A percentile compares a stretch with the other conserved stretches of the same genome.
phyloP scores from a whole-genome alignment of 2,329 filamentous ascomycete species.

The Tolypocladium endophyticum region DNA sequence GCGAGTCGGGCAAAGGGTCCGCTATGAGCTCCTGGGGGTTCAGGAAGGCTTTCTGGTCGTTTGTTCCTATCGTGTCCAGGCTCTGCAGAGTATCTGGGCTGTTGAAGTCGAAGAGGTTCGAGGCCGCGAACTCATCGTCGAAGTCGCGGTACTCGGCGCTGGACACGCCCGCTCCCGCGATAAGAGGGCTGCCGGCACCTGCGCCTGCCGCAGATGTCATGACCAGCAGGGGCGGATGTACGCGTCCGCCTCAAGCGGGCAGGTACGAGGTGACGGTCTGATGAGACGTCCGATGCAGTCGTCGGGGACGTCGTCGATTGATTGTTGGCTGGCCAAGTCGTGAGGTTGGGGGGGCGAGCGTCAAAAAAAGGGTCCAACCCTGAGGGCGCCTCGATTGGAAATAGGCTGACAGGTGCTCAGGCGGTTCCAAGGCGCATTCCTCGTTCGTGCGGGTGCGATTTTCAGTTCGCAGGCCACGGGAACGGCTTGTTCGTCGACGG shows the following conservation, averaged over 20 bases:
- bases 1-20: conserved; percentile 29
- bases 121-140: conserved; percentile 23
- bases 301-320: neutral
- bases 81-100: conserved; percentile 26
- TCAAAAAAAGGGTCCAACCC: neutral
- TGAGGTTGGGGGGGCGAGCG: neutral
- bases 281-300: neutral
- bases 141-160: conserved; percentile 26
- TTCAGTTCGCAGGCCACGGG: neutral
- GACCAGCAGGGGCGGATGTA: conserved; percentile 15
- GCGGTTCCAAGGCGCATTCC: neutral
- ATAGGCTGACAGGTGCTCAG: neutral
- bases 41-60: conserved; percentile 19
- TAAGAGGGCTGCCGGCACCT: conserved; percentile 26
- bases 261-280: neutral
- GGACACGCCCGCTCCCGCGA: conserved; percentile 25
- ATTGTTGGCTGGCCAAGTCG: neutral
- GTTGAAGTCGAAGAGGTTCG: conserved; percentile 24
- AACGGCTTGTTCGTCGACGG: neutral
- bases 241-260: conserved; percentile 8
- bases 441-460: neutral
- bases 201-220: conserved; percentile 23
- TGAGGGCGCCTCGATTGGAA: neutral
- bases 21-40: conserved; percentile 22
- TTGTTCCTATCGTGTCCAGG: conserved; percentile 18